phyloP scores from a whole-genome alignment of 2,329 filamentous ascomycete genomes.

The Graphilbum fragrans region DNA sequence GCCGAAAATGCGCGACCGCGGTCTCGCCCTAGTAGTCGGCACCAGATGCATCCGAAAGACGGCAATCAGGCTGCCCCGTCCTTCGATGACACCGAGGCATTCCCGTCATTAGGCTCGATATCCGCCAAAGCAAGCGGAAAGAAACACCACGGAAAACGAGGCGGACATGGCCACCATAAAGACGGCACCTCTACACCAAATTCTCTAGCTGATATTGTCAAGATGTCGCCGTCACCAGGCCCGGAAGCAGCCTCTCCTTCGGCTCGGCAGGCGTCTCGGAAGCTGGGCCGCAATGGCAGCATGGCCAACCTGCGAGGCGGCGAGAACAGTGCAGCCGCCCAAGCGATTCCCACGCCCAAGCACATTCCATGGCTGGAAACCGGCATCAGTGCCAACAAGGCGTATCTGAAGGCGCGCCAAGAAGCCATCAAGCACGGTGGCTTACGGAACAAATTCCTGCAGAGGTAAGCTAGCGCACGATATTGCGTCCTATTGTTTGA shows the following conservation, averaged over 20 bases:
- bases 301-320: constrained; percentile 51
- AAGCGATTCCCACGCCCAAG: constrained; percentile 75
- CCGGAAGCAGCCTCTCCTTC: constrained; percentile 30
- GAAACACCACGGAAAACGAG: constrained; percentile 87
- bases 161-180: constrained; percentile 66
- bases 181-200: constrained; percentile 49
- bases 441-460: constrained; percentile 90
- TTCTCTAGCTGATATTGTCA: constrained; percentile 86
- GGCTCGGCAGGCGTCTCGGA: constrained; percentile 48
- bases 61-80: constrained; percentile 53
- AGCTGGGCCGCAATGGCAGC: constrained; percentile 50
- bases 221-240: constrained; percentile 81
- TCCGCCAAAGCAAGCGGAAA: constrained; percentile 60
- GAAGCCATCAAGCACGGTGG: constrained; percentile 97
- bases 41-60: constrained; percentile 41
- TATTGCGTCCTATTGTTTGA: neutral
- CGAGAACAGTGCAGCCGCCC: constrained; percentile 70
- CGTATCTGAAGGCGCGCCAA: constrained; percentile 86
- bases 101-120: constrained; percentile 75
- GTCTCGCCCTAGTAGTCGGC: constrained; percentile 76
- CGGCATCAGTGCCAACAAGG: constrained; percentile 78
- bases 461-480: constrained; percentile 48
- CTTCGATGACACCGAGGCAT: constrained; percentile 90
- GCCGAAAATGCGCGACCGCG: constrained; percentile 55
- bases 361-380: constrained; percentile 96